Evolutionary conservation across 768 basidiomycete genomes (phyloP).

Genomic region (Kwoniella sp.): DNA sequence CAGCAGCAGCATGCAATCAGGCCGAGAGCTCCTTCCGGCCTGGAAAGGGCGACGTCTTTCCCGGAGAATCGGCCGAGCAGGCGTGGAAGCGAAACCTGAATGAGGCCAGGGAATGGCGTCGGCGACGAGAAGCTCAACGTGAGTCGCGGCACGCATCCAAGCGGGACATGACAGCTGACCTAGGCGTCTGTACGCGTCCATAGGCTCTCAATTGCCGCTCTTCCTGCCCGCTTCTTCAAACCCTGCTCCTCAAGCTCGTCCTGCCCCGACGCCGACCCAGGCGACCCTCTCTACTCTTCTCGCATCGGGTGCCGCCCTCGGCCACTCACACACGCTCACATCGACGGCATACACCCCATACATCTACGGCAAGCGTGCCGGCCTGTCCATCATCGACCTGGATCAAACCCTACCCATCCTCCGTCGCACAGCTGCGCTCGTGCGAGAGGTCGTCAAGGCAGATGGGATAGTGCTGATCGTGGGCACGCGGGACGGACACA

Average conservation of each 20-base stretch:
- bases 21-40: constrained; percentile 9
- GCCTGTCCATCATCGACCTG: constrained; percentile 87
- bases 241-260: constrained; percentile 8
- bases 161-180: background rate
- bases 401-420: constrained; percentile 89
- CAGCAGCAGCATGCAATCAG: background rate
- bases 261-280: constrained; percentile 54
- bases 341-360: constrained; percentile 91
- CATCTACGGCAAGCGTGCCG: constrained; percentile 84
- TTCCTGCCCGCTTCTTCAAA: constrained; percentile 17
- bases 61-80: constrained; percentile 27
- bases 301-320: constrained; percentile 89
- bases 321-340: constrained; percentile 68
- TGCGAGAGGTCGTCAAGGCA: constrained; percentile 70
- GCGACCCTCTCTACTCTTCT: constrained; percentile 82
- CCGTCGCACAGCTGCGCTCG: constrained; percentile 81
- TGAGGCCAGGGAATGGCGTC: constrained; percentile 36
- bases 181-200: background rate
- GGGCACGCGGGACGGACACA: constrained; percentile 61
- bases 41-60: constrained; percentile 6
- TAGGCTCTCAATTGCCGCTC: constrained; percentile 9
- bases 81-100: constrained; percentile 45
- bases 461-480: constrained; percentile 86
- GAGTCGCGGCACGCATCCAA: background rate
- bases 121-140: constrained; percentile 23